Evolutionary conservation across 1,284 basidiomycete genomes (phyloP), one percentile per base, ranked within the genome.

Genomic region (Irpex sp.): DNA sequence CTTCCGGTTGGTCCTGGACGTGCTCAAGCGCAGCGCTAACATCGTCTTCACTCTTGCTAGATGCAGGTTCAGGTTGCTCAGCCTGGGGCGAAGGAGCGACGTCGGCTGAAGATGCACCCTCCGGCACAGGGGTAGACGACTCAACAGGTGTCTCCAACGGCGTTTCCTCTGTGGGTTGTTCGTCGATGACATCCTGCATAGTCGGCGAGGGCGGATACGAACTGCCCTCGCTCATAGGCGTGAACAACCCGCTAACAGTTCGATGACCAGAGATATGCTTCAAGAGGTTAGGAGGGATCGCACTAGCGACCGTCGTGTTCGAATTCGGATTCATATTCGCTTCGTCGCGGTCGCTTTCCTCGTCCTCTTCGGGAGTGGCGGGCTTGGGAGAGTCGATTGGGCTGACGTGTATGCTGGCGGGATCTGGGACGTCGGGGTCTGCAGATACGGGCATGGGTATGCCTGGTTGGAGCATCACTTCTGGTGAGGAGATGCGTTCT

Each of bases 401-500:
- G 0, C 71, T 69, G 21, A 63, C 65, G 4, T 68, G 60, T 21
- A 69, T 66, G 56, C 72, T 74, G 5, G 75, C 73, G 11, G 79
- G 79, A 62, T 82, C 81, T 40, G 75, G 76, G 19, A 80, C 77
- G 31, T 69, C 71, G 34, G 78, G 77, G 60, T 81, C 77, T 8
- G 80, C 80, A 4, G 73, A 74, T 31, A 81, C 70, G 19, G 81
- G 80, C 67, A 79, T 77, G 13, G 78, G 77, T 57, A 78, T 69
- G 47, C 69, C 68, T 2, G 59, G 52, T 15, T 60, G 64, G 4
- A 71, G 61, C 65, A 66, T 51, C 5, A 17, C 49, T 51, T 51
- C 49, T 51, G 17, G 19, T 21, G 15, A 21, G 17, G 49, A 9
- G 7, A 7, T 8, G 11, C 15, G 49, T n/a, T 51, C 13, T 8